Conservation (phyloP, 139 green algal species). For the Volvox africanus region DNA sequence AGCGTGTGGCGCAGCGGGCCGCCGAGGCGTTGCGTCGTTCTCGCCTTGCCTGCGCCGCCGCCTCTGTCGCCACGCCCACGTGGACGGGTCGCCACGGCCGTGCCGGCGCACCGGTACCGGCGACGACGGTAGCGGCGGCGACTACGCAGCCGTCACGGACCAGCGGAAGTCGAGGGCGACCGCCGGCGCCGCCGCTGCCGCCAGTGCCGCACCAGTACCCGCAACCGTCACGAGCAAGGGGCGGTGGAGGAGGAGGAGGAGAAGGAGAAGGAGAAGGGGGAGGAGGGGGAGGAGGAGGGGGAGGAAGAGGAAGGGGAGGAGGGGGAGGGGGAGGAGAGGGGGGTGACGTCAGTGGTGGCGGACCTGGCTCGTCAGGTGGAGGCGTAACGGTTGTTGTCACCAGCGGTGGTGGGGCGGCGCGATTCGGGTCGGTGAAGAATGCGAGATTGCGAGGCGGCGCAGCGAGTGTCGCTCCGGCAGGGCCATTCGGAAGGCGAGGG, state of each 20-base stretch:
- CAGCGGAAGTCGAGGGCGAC: not conserved
- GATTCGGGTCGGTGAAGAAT: conserved; percentile 63
- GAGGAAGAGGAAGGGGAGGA: not conserved
- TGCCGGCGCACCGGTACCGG: conserved; percentile 64
- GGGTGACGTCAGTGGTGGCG: not conserved
- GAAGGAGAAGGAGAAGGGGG: not conserved
- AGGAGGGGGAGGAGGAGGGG: not conserved
- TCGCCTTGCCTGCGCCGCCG: conserved; percentile 45
- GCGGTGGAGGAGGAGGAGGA: not conserved
- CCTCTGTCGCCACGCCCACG: conserved; percentile 84
- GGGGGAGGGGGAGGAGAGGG: not conserved
- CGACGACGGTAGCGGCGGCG: not conserved
- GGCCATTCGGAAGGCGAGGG: not conserved
- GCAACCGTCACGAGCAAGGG: not conserved
- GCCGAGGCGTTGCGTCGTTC: conserved; percentile 81
- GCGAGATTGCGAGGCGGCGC: not conserved
- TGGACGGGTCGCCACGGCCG: conserved; percentile 88
- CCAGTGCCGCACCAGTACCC: not conserved
- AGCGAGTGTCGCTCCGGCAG: not conserved
- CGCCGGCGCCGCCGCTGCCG: not conserved
- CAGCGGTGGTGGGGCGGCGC: not conserved
- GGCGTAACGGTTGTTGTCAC: not conserved
- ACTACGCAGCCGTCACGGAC: conserved; percentile 2
- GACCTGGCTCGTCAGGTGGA: too few relatives aligned
- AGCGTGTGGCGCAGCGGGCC: conserved; percentile 61